Evolutionary conservation across 2,329 filamentous ascomycete species (phyloP).

Genomic region (Fusarium sp.): DNA sequence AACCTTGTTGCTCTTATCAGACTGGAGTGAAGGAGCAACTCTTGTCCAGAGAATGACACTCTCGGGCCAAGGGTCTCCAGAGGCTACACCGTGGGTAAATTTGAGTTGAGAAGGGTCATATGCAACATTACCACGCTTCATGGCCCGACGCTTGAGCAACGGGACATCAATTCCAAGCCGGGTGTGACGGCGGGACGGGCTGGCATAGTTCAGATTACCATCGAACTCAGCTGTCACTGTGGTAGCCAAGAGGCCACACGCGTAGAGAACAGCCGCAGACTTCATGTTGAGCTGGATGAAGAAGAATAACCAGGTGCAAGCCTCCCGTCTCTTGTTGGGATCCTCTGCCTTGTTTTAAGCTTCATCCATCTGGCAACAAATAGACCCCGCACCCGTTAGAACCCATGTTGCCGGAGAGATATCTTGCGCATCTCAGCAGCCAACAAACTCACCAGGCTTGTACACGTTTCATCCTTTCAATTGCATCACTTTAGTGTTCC

Average conservation of each 20-base stretch:
- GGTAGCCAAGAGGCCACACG: constrained; percentile 17
- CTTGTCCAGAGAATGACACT: constrained; percentile 71
- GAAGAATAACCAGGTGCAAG: background rate
- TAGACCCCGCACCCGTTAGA: constrained; percentile 8
- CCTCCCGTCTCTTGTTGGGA: background rate
- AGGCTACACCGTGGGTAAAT: constrained; percentile 75
- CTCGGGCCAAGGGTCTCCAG: constrained; percentile 67
- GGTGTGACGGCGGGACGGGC: constrained; percentile 75
- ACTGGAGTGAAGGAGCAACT: constrained; percentile 61
- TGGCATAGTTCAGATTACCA: constrained; percentile 76
- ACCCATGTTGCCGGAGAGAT: background rate
- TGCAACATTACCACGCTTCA: constrained; percentile 25
- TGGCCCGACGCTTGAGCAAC: constrained; percentile 33
- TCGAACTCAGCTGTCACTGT: constrained; percentile 34
- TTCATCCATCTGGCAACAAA: background rate
- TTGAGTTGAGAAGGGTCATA: constrained; percentile 57
- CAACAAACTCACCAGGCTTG: constrained; percentile 19
- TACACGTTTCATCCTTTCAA: constrained; percentile 28
- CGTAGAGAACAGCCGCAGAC: constrained; percentile 4
- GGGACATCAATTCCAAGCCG: constrained; percentile 75
- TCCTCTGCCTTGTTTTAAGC: constrained; percentile 16
- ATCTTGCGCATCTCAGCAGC: background rate
- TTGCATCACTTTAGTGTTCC: constrained; percentile 26
- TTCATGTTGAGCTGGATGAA: constrained; percentile 21
- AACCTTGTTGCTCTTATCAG: constrained; percentile 58